Conservation (phyloP, 2,329 filamentous ascomycete species). For the Dryadomyces quercivorus region DNA sequence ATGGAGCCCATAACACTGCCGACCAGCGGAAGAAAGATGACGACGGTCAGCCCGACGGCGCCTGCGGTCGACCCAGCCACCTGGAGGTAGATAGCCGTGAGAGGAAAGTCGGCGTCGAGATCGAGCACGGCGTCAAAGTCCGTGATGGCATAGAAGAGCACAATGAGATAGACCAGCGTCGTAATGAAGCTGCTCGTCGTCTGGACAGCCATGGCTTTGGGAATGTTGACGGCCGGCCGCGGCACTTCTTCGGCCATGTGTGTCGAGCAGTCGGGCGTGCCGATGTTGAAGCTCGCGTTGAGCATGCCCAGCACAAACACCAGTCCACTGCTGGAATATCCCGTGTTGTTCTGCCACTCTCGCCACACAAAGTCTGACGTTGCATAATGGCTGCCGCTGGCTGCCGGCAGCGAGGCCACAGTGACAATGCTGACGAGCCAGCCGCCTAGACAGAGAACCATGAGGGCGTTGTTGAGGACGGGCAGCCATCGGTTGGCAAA, state of each 20-base stretch:
- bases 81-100: background rate
- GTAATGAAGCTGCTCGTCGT: background rate
- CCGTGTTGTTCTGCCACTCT: background rate
- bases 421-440: background rate
- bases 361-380: background rate
- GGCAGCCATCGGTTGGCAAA: background rate
- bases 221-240: background rate
- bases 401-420: background rate
- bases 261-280: background rate
- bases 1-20: background rate
- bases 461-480: background rate
- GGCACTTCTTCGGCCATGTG: background rate
- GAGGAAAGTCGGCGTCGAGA: background rate
- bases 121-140: background rate
- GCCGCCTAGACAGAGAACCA: background rate
- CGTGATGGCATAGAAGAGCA: background rate
- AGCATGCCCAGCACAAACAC: background rate
- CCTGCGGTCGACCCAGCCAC: background rate
- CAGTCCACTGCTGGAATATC: background rate
- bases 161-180: background rate
- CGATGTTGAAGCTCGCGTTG: background rate
- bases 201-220: background rate
- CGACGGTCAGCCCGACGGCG: background rate
- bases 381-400: background rate
- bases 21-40: conserved; percentile 9